phyloP scores from a whole-genome alignment of 352 stramenopile genomes.

The Pythium periplocum region DNA sequence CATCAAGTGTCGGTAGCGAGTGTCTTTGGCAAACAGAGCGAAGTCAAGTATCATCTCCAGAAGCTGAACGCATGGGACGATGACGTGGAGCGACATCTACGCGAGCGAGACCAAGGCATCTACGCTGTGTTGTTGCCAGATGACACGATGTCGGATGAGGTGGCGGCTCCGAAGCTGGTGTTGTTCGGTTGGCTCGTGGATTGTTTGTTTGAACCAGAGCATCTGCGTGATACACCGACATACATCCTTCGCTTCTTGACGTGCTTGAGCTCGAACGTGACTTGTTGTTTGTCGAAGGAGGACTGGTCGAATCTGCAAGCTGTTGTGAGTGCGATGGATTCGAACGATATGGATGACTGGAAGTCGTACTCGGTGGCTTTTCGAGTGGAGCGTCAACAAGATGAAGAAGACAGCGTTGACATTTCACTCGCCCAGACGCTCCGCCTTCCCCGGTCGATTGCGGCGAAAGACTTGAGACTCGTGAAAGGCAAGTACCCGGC shows the following conservation, averaged over 20 bases:
- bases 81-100: constrained; percentile 32
- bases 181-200: constrained; percentile 64
- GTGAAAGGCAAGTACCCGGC: constrained; percentile 5
- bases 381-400: constrained; percentile 19
- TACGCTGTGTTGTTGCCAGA: constrained; percentile 30
- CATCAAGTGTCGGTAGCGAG: constrained; percentile 29
- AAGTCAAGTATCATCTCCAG: constrained; percentile 37
- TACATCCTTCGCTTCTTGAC: constrained; percentile 69
- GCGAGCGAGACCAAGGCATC: constrained; percentile 42
- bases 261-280: constrained; percentile 38
- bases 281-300: constrained; percentile 37
- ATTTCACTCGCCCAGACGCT: neutral
- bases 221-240: constrained; percentile 53
- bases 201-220: constrained; percentile 28
- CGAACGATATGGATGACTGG: constrained; percentile 17
- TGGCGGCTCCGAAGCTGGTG: constrained; percentile 18
- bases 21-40: constrained; percentile 57
- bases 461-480: constrained; percentile 3
- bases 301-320: constrained; percentile 28
- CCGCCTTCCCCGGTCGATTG: constrained; percentile 1
- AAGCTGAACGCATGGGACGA: constrained; percentile 34
- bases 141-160: neutral
- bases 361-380: constrained; percentile 32
- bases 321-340: constrained; percentile 15
- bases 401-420: constrained; percentile 14